phyloP scores from a whole-genome alignment of 2,329 filamentous ascomycete species.

The Trichoderma simmonsii region DNA sequence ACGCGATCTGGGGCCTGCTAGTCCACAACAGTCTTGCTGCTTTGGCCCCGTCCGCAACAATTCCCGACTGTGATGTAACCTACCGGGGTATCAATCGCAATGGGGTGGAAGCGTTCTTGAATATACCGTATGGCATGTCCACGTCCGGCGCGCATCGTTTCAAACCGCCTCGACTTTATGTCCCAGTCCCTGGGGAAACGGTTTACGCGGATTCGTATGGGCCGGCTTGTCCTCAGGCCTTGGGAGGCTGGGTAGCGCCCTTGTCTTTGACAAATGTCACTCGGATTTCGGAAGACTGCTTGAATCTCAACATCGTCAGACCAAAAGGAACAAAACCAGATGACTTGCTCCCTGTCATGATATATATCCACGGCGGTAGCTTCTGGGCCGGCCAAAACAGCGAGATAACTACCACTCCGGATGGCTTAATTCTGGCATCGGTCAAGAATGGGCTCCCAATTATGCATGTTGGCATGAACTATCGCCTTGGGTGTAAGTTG shows the following conservation, averaged over 20 bases:
- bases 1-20: neutral
- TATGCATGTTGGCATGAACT: constrained; percentile 37
- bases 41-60: constrained; percentile 16
- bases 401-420: constrained; percentile 38
- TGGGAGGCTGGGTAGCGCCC: constrained; percentile 30
- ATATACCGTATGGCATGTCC: constrained; percentile 46
- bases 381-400: constrained; percentile 32
- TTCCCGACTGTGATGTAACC: constrained; percentile 31
- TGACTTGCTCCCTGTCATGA: constrained; percentile 36
- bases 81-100: constrained; percentile 44
- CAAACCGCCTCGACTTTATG: constrained; percentile 40
- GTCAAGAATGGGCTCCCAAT: constrained; percentile 39
- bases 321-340: constrained; percentile 25
- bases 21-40: neutral
- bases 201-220: constrained; percentile 41
- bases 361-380: constrained; percentile 34
- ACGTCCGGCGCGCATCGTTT: constrained; percentile 45
- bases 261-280: constrained; percentile 37
- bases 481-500: constrained; percentile 27
- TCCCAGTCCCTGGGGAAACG: constrained; percentile 30
- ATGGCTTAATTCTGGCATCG: constrained; percentile 45
- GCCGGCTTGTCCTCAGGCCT: constrained; percentile 43
- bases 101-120: constrained; percentile 45
- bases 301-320: constrained; percentile 36
- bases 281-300: constrained; percentile 36